Evolutionary conservation across 169 alveolate species (phyloP).

Genomic region (Babesia caballi): DNA sequence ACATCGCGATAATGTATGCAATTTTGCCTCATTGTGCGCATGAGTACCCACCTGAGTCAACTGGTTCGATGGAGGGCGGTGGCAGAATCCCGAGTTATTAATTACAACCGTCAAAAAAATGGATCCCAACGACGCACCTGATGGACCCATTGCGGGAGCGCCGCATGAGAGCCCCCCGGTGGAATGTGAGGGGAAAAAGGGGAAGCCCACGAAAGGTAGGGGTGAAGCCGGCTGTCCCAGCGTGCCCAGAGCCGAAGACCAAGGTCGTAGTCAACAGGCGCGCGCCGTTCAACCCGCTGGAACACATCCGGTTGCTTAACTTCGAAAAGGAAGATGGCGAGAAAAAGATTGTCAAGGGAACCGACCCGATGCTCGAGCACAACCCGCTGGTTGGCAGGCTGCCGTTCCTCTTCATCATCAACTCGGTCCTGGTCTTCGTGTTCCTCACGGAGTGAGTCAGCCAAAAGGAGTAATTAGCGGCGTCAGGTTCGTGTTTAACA

Average conservation of each 20-base stretch:
- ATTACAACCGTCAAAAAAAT: no score
- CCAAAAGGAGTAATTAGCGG: background rate
- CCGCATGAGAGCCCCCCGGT: no score
- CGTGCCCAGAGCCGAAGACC: background rate
- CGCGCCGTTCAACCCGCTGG: constrained; percentile 61
- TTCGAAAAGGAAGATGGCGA: constrained; percentile 6
- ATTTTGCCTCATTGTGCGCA: background rate
- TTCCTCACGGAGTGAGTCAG: constrained; percentile 60
- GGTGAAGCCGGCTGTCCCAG: background rate
- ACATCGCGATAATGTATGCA: background rate
- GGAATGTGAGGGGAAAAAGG: background rate
- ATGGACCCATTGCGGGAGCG: no score
- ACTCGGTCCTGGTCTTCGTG: constrained; percentile 51
- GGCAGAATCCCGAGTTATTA: no score
- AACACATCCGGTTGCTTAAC: background rate
- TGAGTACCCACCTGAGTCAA: background rate
- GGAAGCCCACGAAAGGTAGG: background rate
- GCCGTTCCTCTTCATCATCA: constrained; percentile 49
- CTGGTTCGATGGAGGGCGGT: no score
- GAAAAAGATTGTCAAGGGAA: constrained; percentile 9
- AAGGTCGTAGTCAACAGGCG: constrained; percentile 51
- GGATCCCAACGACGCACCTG: no score
- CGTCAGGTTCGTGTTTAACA: constrained; percentile 68
- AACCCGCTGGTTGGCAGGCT: constrained; percentile 70
- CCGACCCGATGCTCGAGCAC: constrained; percentile 63